Evolutionary conservation across 176 grass and related monocot genomes (phyloP).

Genomic region (Carex scoparia): DNA sequence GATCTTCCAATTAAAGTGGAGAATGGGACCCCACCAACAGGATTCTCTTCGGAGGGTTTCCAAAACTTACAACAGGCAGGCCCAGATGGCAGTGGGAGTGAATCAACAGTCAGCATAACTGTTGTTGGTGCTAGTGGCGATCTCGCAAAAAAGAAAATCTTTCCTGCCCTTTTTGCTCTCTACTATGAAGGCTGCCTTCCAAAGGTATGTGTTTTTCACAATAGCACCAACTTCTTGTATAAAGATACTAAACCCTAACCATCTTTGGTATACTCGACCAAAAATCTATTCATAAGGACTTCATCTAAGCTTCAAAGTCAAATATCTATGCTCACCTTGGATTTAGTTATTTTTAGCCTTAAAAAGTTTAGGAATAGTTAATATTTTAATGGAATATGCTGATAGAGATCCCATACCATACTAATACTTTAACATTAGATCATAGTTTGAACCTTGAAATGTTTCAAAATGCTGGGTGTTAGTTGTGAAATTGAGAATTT

Average conservation of each 20-base stretch:
- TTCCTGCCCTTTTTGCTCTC: slow-evolving; percentile 91
- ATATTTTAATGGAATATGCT: not conserved
- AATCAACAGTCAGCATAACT: slow-evolving; percentile 79
- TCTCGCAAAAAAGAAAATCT: slow-evolving; percentile 99
- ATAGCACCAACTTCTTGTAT: not conserved
- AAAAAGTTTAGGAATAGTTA: not conserved
- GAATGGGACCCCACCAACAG: slow-evolving; percentile 35
- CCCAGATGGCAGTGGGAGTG: not conserved
- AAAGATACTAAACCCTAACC: too few relatives aligned
- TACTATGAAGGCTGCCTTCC: slow-evolving; percentile 95
- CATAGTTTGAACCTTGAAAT: not conserved
- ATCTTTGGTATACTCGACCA: too few relatives aligned
- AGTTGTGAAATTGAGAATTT: not conserved
- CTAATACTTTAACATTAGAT: not conserved
- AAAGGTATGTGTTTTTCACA: slow-evolving; percentile 35
- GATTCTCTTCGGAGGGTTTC: slow-evolving; percentile 44
- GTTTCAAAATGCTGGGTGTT: not conserved
- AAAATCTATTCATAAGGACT: not conserved
- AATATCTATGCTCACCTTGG: not conserved
- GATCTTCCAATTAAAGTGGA: slow-evolving; percentile 28
- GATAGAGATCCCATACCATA: not conserved
- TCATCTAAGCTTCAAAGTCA: not conserved
- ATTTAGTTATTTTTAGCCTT: not conserved
- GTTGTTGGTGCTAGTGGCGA: slow-evolving; percentile 90
- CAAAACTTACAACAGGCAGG: slow-evolving; percentile 25